A percentile compares a stretch with the other conserved stretches of the same genome.
Conservation (phyloP, 2,329 filamentous ascomycete species). For the Hypomyces perniciosus region DNA sequence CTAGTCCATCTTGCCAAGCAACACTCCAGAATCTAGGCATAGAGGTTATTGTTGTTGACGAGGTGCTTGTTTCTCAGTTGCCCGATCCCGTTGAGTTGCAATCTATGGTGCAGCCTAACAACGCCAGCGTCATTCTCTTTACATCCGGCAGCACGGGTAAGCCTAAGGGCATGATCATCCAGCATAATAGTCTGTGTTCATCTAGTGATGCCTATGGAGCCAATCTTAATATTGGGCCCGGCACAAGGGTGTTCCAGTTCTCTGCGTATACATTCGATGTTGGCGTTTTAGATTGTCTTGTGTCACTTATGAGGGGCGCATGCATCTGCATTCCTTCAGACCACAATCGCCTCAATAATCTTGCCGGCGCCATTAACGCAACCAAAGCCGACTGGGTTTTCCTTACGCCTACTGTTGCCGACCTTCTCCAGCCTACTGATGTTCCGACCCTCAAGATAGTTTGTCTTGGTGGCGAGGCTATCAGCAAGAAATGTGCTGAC, state of each 20-base stretch:
- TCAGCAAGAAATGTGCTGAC: not conserved
- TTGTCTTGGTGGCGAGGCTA: conserved; percentile 6
- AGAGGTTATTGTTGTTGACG: not conserved
- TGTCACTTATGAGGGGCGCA: conserved; percentile 10
- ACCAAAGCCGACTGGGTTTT: not conserved
- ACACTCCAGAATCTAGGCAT: not conserved
- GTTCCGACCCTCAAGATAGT: conserved; percentile 3
- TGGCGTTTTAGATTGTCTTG: conserved; percentile 8
- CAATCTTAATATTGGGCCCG: not conserved
- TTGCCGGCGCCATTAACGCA: conserved; percentile 1
- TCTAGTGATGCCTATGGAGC: not conserved
- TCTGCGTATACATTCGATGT: conserved; percentile 15
- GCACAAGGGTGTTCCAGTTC: conserved; percentile 9
- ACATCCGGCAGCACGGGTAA: conserved; percentile 46
- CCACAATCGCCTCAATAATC: conserved; percentile 4
- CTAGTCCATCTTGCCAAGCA: not conserved
- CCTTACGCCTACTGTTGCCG: conserved; percentile 2
- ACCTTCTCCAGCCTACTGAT: not conserved
- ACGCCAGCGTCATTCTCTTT: conserved; percentile 36
- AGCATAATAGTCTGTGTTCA: conserved; percentile 11
- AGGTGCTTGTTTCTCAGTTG: not conserved
- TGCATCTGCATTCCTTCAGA: conserved; percentile 17
- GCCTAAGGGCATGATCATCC: conserved; percentile 34
- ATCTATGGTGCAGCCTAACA: not conserved
- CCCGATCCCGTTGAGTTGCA: not conserved